These are phyloP conservation scores for Neopestalotiopsis rosae DNA, from an alignment of 2,329 filamentous ascomycete genomes.

Conservation along the genomic window DNA sequence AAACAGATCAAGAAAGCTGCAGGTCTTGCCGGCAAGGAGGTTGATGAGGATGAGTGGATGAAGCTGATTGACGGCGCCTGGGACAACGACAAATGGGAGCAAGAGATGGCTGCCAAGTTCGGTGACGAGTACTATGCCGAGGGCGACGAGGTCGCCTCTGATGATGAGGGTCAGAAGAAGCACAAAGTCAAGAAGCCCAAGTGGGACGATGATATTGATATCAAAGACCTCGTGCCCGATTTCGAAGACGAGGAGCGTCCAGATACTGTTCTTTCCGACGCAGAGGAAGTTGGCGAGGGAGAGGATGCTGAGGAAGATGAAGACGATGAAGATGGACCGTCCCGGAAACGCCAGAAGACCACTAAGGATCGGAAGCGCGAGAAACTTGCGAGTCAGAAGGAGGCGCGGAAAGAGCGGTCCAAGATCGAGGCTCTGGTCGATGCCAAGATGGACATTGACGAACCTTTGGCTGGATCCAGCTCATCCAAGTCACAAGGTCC, in stretches of 20 bases:
- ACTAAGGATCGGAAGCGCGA: slow-evolving; percentile 65
- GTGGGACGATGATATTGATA: slow-evolving; percentile 98
- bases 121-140: slow-evolving; percentile 89
- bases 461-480: slow-evolving; percentile 60
- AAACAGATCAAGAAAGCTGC: slow-evolving; percentile 88
- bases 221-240: slow-evolving; percentile 87
- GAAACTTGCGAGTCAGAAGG: slow-evolving; percentile 65
- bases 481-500: slow-evolving; percentile 27
- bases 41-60: slow-evolving; percentile 81
- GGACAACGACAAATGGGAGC: slow-evolving; percentile 89
- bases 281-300: slow-evolving; percentile 47
- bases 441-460: slow-evolving; percentile 75
- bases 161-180: slow-evolving; percentile 62
- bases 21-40: slow-evolving; percentile 70
- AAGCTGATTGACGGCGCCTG: slow-evolving; percentile 86
- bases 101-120: slow-evolving; percentile 87
- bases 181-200: slow-evolving; percentile 79
- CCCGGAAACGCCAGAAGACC: slow-evolving; percentile 64
- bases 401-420: slow-evolving; percentile 79
- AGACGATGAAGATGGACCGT: slow-evolving; percentile 48
- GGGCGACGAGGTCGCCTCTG: slow-evolving; percentile 65
- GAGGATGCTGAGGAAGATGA: slow-evolving; percentile 40
- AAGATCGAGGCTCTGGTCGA: slow-evolving; percentile 89
- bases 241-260: slow-evolving; percentile 73
- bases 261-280: slow-evolving; percentile 61